Evolutionary conservation across 2,329 filamentous ascomycete genomes (phyloP), one percentile per base, ranked within the genome.

Genomic region (Colletotrichum noveboracense): DNA sequence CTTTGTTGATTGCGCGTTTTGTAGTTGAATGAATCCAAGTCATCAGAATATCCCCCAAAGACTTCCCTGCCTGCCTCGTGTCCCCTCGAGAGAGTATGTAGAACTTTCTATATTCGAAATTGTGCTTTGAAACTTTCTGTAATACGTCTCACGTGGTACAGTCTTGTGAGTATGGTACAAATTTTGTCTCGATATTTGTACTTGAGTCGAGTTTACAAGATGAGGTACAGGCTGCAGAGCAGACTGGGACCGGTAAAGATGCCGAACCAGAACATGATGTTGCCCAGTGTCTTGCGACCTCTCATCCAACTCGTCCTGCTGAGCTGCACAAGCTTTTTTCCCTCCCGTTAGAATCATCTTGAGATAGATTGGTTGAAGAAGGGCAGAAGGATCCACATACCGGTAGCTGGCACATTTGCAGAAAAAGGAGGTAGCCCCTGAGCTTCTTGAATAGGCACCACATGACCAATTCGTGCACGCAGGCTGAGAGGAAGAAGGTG

Each of bases 391-490:
- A 18, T 7, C 7, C 18, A 83, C 86, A 60, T 79, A 89, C 88
- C 38, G 94, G 94, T 60, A 96, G 83, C 83, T 96, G 94, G 77
- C 88, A 88, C 90, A 96, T 92, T 82, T 96, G 94, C 80, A 94
- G 84, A n/a, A 91, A 85, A 26, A 96, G 89, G 61, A 96, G 84
- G 79, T 96, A 96, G 0, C 94, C 94, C 52, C 94, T 87, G 12
- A 96, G 87, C 83, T 95, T 95, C 83, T 93, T 93, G 83, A 96
- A 96, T 38, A 96, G 87, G 78, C 94, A 94, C 87, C 93, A 94
- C 94, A 96, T 96, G 80, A 95, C 89, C 61, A 96, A 85, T 83
- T 96, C 94, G 80, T 96, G 94, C 24, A 94, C 88, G 77, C 93
- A 89, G 0, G 94, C 93, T 9, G 91, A 93, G 21, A 96, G 85